Evolutionary conservation across 1,284 basidiomycete species (phyloP).

Genomic region (Fomitopsis betulina): DNA sequence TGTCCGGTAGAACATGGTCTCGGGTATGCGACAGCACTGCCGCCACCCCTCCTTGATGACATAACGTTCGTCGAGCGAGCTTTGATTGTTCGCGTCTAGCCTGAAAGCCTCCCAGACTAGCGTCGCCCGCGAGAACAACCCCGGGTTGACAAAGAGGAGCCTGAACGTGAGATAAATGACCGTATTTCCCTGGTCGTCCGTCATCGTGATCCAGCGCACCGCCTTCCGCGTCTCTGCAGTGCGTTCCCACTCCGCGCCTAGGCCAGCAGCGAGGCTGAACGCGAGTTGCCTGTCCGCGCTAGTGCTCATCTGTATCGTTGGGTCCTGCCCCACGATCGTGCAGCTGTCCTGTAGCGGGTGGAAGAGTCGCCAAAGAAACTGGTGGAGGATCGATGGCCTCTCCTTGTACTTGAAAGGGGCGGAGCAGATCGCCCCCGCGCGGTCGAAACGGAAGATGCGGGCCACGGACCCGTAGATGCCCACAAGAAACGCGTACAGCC

Average conservation of each 20-base stretch:
- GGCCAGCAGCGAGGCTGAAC: not conserved
- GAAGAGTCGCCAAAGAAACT: not conserved
- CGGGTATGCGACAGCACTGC: not conserved
- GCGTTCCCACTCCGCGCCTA: not conserved
- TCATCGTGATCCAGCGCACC: not conserved
- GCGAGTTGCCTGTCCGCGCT: not conserved
- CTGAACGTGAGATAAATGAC: not conserved
- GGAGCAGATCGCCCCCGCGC: slow-evolving; percentile 1
- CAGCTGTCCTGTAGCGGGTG: not conserved
- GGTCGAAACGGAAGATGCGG: slow-evolving; percentile 10
- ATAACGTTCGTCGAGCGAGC: not conserved
- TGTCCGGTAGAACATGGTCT: not conserved
- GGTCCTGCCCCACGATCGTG: not conserved
- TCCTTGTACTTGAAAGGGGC: not conserved
- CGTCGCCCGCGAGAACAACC: not conserved
- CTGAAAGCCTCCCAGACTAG: not conserved
- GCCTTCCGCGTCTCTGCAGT: not conserved
- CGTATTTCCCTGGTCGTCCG: not conserved
- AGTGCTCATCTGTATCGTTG: not conserved
- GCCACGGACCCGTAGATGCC: slow-evolving; percentile 9
- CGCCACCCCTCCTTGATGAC: not conserved
- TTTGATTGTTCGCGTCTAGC: not conserved
- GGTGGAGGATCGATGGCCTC: not conserved
- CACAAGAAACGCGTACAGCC: slow-evolving; percentile 10
- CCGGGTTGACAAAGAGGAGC: not conserved